Base-by-base conservation (phyloP, 148 eudicot genomes). In the Fallopia convolvulus region DNA sequence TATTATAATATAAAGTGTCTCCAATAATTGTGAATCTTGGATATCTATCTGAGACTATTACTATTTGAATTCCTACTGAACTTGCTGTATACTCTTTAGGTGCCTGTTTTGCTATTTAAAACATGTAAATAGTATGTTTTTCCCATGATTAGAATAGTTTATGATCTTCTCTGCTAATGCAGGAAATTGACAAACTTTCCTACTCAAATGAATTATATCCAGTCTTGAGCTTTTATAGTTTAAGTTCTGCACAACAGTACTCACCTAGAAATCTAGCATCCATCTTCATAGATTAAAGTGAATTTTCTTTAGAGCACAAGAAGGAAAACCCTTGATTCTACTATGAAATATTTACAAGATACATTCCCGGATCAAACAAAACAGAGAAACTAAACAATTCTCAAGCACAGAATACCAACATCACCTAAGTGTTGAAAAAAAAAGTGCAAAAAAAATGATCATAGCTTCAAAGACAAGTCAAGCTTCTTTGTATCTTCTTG, bases 381-480 rank as follows among this genome's bases (percentile, higher is more conserved):
- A 68, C 65, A 58, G 77, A 72, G 70, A 79, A 71, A 74, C 87
- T 75, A 79, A 73, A 77, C 78, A 81, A 70, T 52, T 47, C 75
- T 39, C 85, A 82, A 82, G 77, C 83, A 85, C 78, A 75, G 60
- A 73, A 76, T 76, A 79, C 70, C 75, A 76, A 77, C 78, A 83
- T 74, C 81, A 18, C 78, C 83, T 78, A 68, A 80, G 80, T 55
- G 39, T 66, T 70, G 12, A 68, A 50, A 4, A 53, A n/a, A 53
- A 40, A 39, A 74, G 26, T 50, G 53, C 46, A 79, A 36, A 79
- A 48, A 73, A 40, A 74, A 65, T 78, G 77, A 79, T 86, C 75
- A 91, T 79, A 91, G 89, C 86, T 89, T 89, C 70, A 89, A 91
- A 1, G 92, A 87, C 65, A 89, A 83, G 76, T 91, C 92, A 81